Base-by-base conservation (phyloP, 2,329 filamentous ascomycete genomes). In the Chaetothyriales sp. region DNA sequence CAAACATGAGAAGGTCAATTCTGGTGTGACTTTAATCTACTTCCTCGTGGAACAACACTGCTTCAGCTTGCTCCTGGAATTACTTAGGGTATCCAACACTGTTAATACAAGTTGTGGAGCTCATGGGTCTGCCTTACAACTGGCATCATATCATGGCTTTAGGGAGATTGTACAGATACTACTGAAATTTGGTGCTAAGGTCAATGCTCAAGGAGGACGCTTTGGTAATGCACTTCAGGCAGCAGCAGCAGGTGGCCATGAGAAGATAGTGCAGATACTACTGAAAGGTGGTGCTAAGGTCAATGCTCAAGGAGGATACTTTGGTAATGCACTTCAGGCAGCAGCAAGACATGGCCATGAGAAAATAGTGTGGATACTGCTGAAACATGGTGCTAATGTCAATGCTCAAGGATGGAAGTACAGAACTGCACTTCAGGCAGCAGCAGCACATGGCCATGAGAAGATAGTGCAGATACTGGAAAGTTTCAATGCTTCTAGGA, bases 151-250 rank as follows among this genome's bases (percentile, higher is more conserved):
- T 22, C 10, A 39, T 32, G 51, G 49, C 9, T 36, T 48, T 46
- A 39, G 42, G 32, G 20, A 51, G 28, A 20, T 53, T 19, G 51
- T 57, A 28, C 36, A 48, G 51, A 51, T 53, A 36, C 39, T 53
- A 44, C 44, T 49, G 7, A 45, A 59, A 18, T 26, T 43, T 15
- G 50, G 52, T 46, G 58, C 59, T 25, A 25, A 59, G 46, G 50
- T 61, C 49, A 57, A 61, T 49, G 55, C 48, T 25, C 51, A 53
- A 52, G 32, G 44, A 22, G 49, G 46, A 18, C n/a, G n/a, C n/a
- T n/a, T n/a, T n/a, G n/a, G n/a, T n/a, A 47, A 50, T 18, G 54
- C 57, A 25, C 48, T 58, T 15, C 42, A 46, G 39, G 51, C 50
- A 19, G 55, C 55, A 44, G 7, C 50, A 18, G n/a, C 9, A 10